Percentiles rank a stretch among this genome's conserved stretches.
Conservation (phyloP, 2,329 filamentous ascomycete genomes). For the Pleoardoris graminearum region DNA sequence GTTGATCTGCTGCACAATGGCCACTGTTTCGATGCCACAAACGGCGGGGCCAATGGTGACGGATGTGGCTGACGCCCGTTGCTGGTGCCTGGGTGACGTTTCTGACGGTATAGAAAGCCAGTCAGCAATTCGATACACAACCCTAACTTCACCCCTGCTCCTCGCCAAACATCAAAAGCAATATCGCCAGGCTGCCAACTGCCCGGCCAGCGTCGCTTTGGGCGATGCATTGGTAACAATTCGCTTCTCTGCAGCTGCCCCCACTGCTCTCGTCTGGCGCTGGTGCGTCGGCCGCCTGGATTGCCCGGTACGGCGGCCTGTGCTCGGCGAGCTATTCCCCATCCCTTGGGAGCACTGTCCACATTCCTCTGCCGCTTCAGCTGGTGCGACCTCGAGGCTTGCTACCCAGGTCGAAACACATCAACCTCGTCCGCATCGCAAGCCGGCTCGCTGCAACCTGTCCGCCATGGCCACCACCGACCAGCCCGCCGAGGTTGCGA, state of each 20-base stretch:
- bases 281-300: conserved; percentile 4
- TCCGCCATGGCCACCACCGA: conserved; percentile 41
- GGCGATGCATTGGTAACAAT: conserved; percentile 11
- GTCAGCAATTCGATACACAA: conserved; percentile 3
- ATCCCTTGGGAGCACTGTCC: conserved; percentile 19
- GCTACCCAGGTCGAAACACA: conserved; percentile 32
- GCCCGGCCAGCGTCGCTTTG: conserved; percentile 14
- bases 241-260: conserved; percentile 18
- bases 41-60: not conserved
- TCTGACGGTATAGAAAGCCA: not conserved
- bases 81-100: not conserved
- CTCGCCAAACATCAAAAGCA: conserved; percentile 8
- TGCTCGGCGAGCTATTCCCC: conserved; percentile 34
- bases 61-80: conserved; percentile 4
- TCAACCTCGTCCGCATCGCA: conserved; percentile 20
- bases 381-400: conserved; percentile 32
- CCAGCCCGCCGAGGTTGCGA: conserved; percentile 46
- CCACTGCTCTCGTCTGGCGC: conserved; percentile 7
- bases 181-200: conserved; percentile 27
- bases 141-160: not conserved
- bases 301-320: conserved; percentile 23
- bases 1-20: not conserved
- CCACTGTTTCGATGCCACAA: not conserved
- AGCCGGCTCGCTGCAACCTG: conserved; percentile 16
- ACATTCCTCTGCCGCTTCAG: conserved; percentile 30